Percentiles rank a stretch among this genome's conserved stretches.
Conservation (phyloP, 2,329 filamentous ascomycete genomes). For the Lasiodiplodia theobromae region DNA sequence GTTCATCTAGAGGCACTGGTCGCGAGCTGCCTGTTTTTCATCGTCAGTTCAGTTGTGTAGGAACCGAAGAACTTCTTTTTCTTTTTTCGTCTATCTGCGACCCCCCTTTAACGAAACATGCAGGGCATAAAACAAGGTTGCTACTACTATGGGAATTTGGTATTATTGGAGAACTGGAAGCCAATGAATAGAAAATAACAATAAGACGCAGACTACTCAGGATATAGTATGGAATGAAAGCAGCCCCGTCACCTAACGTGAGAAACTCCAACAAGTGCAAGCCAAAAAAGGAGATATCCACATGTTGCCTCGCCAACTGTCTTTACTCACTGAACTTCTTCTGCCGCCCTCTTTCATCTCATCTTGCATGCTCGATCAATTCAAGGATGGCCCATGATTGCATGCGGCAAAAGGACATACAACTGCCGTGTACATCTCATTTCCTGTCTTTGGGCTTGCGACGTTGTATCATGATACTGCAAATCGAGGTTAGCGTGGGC, state of each 20-base stretch:
- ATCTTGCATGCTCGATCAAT: not conserved
- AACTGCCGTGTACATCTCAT: not conserved
- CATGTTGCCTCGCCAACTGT: conserved; percentile 11
- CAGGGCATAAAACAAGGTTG: not conserved
- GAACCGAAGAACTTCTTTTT: not conserved
- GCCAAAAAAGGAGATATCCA: not conserved
- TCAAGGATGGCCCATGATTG: not conserved
- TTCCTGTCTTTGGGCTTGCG: not conserved
- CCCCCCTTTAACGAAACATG: not conserved
- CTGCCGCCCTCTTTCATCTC: not conserved
- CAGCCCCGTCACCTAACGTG: not conserved
- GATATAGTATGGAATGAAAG: not conserved
- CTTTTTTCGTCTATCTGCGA: not conserved
- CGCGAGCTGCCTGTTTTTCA: not conserved
- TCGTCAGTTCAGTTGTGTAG: not conserved
- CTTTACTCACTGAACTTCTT: not conserved
- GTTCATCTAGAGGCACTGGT: too few relatives aligned
- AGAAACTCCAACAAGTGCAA: conserved; percentile 1
- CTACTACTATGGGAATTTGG: not conserved
- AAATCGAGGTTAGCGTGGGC: not conserved
- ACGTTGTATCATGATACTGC: conserved; percentile 14
- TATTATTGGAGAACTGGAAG: not conserved
- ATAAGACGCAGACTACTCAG: not conserved
- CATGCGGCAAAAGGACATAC: not conserved
- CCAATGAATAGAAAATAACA: not conserved